These are phyloP conservation scores for Lippia alba DNA, from an alignment of 305 asterid genomes.

Conservation along the genomic window DNA sequence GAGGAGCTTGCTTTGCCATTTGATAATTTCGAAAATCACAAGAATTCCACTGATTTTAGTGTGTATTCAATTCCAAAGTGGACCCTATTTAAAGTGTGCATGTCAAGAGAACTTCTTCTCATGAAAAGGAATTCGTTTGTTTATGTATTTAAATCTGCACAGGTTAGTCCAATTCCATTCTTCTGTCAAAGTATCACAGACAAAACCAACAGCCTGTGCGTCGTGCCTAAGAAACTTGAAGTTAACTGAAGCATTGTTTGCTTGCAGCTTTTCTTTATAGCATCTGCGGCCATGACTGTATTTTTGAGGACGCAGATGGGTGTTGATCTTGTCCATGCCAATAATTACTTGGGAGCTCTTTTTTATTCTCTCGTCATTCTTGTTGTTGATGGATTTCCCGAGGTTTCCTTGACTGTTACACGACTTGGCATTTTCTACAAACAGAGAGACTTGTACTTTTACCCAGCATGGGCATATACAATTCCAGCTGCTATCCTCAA, in stretches of 20 bases:
- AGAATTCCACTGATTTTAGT: slow-evolving; percentile 38
- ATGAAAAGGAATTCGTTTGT: slow-evolving; percentile 62
- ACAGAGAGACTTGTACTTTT: slow-evolving; percentile 59
- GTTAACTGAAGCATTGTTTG: neutral
- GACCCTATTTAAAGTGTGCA: slow-evolving; percentile 57
- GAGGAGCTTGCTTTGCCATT: slow-evolving; percentile 45
- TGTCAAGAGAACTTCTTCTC: slow-evolving; percentile 68
- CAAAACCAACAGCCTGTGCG: neutral
- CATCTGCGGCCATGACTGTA: slow-evolving; percentile 52
- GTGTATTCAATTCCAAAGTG: slow-evolving; percentile 53
- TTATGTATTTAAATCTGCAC: slow-evolving; percentile 57
- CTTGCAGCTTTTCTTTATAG: slow-evolving; percentile 57
- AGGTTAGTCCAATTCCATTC: slow-evolving; percentile 41
- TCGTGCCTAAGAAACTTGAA: neutral
- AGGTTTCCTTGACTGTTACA: slow-evolving; percentile 53
- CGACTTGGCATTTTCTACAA: slow-evolving; percentile 62
- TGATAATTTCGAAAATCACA: slow-evolving; percentile 38
- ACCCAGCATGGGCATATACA: slow-evolving; percentile 76
- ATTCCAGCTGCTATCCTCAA: slow-evolving; percentile 55
- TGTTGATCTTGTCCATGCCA: slow-evolving; percentile 52
- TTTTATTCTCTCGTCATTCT: slow-evolving; percentile 52
- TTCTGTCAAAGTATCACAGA: neutral
- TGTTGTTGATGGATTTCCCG: slow-evolving; percentile 58
- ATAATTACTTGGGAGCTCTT: slow-evolving; percentile 59
- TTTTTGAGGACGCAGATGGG: slow-evolving; percentile 55